Evolutionary conservation across 371 early-diverging fungal genomes (phyloP), one percentile per base, ranked within the genome.

Genomic region (Conidiobolus incongruus): DNA sequence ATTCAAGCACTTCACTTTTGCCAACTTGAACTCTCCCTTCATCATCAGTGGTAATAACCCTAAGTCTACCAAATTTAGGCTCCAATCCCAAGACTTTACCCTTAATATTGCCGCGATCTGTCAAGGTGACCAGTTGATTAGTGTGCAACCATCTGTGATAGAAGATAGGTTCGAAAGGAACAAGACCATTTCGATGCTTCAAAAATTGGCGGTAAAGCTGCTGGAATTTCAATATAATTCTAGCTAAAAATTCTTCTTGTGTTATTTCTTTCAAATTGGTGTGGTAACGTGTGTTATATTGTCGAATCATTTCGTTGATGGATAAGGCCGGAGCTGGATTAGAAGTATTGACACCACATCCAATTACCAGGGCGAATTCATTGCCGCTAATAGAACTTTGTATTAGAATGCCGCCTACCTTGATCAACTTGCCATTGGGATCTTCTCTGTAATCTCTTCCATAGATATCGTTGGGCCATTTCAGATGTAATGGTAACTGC

Each of bases 381-480:
- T 73, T 65, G 19, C 63, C 52, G 29, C 56, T 52, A 59, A 69
- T 80, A 29, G 71, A 72, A 0, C 84, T 84, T 52, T 77, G 80
- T 24, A 89, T 80, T 12, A 93, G 58, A 5, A 89, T 65, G 0
- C 94, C 93, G 21, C 93, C 92, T 23, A 93, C 70, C 53, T 91
- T 92, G 35, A 69, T 47, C 40, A 65, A 44, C 44, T 56, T 53
- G 6, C 43, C 31, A 44, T 4, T 40, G 7, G 24, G 13, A 10
- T 26, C 20, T 13, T 23, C 35, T 20, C 50, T 45, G 16, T 44
- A 35, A 47, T 51, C 39, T 49, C 43, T 56, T 0, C 66, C 69
- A 54, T 94, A 92, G 15, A 95, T 65, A 52, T 95, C 96, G 48
- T 93, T 95, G 12, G 96, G 96, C 96, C 96, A 95, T 55, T 95